Evolutionary conservation across 1,284 basidiomycete species (phyloP).

Genomic region (Phylloporus gajari): DNA sequence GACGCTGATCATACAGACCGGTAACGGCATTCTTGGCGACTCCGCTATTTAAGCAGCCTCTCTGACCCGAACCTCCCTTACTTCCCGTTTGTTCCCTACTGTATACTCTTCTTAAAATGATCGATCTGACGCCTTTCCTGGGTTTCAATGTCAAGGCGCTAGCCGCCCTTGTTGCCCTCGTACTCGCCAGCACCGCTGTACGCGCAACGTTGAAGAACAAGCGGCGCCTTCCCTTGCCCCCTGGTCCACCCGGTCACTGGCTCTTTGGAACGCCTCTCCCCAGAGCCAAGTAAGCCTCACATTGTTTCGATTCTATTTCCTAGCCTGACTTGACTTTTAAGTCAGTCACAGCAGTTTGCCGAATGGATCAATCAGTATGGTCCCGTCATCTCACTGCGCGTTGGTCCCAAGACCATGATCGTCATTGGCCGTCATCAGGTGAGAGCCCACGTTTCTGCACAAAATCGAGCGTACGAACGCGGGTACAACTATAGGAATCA

Average conservation of each 20-base stretch:
- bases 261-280: slow-evolving; percentile 42
- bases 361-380: slow-evolving; percentile 52
- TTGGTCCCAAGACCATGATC: slow-evolving; percentile 43
- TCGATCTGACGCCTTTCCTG: slow-evolving; percentile 10
- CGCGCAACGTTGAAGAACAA: slow-evolving; percentile 17
- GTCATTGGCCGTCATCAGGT: slow-evolving; percentile 51
- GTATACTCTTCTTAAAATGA: slow-evolving; percentile 17
- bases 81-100: slow-evolving; percentile 1
- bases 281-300: slow-evolving; percentile 30
- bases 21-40: background rate
- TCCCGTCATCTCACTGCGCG: slow-evolving; percentile 47
- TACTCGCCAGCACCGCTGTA: slow-evolving; percentile 27
- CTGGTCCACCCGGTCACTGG: slow-evolving; percentile 47
- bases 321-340: slow-evolving; percentile 8
- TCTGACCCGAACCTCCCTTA: background rate
- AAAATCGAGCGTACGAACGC: background rate
- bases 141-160: slow-evolving; percentile 28
- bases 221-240: slow-evolving; percentile 38
- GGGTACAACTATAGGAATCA: slow-evolving; percentile 50
- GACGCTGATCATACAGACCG: background rate
- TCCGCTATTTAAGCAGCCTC: background rate
- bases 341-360: slow-evolving; percentile 47
- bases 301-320: background rate
- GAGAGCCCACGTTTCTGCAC: background rate
- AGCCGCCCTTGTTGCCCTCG: slow-evolving; percentile 26